phyloP scores from a whole-genome alignment of 208 protist species.

The Entamoeba invadens region DNA sequence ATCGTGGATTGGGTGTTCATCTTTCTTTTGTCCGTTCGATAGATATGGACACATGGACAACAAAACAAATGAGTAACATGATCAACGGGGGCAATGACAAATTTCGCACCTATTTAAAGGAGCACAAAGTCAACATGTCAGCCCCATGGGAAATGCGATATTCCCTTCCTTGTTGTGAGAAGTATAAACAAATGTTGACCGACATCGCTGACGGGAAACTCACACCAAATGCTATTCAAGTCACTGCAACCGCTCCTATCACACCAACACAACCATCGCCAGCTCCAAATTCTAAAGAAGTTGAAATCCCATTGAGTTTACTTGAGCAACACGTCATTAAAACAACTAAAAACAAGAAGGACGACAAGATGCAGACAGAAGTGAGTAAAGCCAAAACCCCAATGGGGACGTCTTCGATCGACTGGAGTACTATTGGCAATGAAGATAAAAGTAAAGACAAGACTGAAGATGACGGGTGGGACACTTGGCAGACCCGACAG shows the following conservation, averaged over 20 bases:
- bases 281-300: neutral
- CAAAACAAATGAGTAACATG: slow-evolving; percentile 21
- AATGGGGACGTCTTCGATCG: neutral
- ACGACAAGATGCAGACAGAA: neutral
- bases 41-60: slow-evolving; percentile 69
- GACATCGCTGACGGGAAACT: neutral
- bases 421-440: neutral
- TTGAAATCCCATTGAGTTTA: neutral
- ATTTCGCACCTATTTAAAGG: neutral
- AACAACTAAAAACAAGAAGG: neutral
- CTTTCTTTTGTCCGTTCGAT: slow-evolving; percentile 55
- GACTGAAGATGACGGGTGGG: neutral
- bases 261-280: neutral
- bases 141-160: neutral
- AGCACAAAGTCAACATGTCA: neutral
- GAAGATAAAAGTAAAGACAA: neutral
- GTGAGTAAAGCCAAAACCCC: neutral
- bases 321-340: too few relatives aligned
- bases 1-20: slow-evolving; percentile 39
- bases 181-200: neutral
- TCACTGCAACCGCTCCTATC: neutral
- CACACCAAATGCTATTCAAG: neutral
- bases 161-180: neutral
- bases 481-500: neutral
- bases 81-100: neutral